Evolutionary conservation across 352 stramenopile species (phyloP).

Genomic region (Hyphochytrium catenoides): DNA sequence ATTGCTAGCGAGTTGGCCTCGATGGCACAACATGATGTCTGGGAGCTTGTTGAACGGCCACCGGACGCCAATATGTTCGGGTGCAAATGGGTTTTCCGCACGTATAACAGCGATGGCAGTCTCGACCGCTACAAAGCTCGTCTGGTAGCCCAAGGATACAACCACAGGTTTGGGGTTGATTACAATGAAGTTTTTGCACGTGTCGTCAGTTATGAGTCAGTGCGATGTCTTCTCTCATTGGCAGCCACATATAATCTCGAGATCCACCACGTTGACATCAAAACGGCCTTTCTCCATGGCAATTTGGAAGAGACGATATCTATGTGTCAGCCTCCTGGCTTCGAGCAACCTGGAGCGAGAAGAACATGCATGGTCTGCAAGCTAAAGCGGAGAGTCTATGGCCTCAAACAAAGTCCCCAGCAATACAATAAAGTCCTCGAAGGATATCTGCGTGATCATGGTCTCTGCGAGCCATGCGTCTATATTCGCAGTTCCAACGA

Average conservation of each 20-base stretch:
- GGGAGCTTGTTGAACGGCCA: no score
- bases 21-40: no score
- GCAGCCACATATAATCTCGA: no score
- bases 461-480: constrained; percentile 6
- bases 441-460: constrained; percentile 2
- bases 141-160: constrained; percentile 9
- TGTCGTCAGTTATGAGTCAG: constrained; percentile 8
- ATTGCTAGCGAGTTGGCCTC: no score
- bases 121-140: constrained; percentile 12
- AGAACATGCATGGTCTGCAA: constrained; percentile 12
- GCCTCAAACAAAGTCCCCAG: constrained; percentile 13
- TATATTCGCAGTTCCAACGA: constrained; percentile 7
- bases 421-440: constrained; percentile 13
- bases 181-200: constrained; percentile 12
- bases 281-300: no score
- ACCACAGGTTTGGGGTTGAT: constrained; percentile 10
- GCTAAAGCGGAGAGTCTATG: constrained; percentile 13
- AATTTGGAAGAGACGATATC: no score
- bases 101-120: constrained; percentile 4
- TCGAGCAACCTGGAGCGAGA: no score
- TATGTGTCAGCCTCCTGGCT: no score
- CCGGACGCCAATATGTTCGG: no score
- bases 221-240: constrained; percentile 10
- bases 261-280: no score
- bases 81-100: constrained; percentile 9